Percentiles rank a stretch among this genome's conserved stretches.
phyloP scores from a whole-genome alignment of 306 rosid genomes.

The Dalbergia cochinchinensis region DNA sequence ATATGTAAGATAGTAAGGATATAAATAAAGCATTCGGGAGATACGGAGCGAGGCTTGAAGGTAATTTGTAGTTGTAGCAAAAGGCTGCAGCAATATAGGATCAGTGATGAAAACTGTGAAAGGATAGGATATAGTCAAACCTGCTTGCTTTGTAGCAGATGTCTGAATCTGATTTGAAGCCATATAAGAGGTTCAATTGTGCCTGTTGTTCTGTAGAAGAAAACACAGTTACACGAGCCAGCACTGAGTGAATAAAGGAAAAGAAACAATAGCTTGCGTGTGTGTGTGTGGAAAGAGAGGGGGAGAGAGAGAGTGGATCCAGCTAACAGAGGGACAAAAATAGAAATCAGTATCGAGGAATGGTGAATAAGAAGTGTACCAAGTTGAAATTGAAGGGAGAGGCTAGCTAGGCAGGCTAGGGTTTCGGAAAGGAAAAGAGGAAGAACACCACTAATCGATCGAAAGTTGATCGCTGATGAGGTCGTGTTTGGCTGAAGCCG shows the following conservation, averaged over 20 bases:
- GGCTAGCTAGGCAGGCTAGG: neutral
- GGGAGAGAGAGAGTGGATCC: conserved; percentile 29
- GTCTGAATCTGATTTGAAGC: conserved; percentile 65
- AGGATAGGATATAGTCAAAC: conserved; percentile 53
- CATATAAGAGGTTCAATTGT: conserved; percentile 43
- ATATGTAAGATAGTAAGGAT: neutral
- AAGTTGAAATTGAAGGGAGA: neutral
- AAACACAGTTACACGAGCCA: conserved; percentile 19
- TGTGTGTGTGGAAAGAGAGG: neutral
- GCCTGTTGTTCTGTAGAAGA: conserved; percentile 28
- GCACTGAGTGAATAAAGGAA: conserved; percentile 18
- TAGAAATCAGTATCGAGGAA: conserved; percentile 9
- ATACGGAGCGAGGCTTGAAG: neutral
- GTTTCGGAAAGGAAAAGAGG: conserved; percentile 25
- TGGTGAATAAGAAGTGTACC: neutral
- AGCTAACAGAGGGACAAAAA: neutral
- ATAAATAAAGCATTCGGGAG: neutral
- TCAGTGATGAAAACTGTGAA: neutral
- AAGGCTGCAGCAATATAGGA: neutral
- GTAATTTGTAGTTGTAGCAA: neutral
- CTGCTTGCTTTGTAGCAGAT: conserved; percentile 58
- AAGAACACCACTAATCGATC: conserved; percentile 38
- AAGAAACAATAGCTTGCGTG: neutral
- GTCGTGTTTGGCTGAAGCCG: conserved; percentile 95
- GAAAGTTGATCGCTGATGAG: conserved; percentile 64